A percentile compares a stretch with the other conserved stretches of the same genome.
phyloP scores from a whole-genome alignment of 805 yeast genomes.

The Pichia exigua region DNA sequence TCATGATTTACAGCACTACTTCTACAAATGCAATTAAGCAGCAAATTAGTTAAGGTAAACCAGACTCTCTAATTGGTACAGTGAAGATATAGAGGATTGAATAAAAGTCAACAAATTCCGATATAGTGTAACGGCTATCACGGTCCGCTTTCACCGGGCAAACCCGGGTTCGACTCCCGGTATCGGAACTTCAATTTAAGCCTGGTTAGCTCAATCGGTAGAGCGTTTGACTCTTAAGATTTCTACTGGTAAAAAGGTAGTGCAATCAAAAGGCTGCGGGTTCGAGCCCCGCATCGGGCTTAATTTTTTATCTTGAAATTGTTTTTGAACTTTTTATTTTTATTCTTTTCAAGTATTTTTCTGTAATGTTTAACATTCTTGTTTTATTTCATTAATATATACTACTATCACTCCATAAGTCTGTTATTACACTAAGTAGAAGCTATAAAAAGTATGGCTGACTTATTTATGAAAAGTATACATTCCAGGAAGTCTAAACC shows the following conservation, averaged over 20 bases:
- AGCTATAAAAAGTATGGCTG: not conserved
- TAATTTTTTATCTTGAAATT: not conserved
- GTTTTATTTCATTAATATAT: too few species aligned
- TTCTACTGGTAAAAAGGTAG: not conserved
- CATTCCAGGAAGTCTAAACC: not conserved
- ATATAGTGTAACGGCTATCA: conserved; percentile 36
- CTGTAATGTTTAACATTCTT: too few species aligned
- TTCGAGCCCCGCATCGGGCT: conserved; percentile 13
- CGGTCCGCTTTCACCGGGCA: conserved; percentile 37
- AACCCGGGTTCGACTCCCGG: conserved; percentile 39
- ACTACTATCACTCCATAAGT: too few species aligned
- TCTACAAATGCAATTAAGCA: too few species aligned
- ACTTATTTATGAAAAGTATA: not conserved
- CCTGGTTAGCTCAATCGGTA: conserved; percentile 13
- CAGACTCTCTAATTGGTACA: too few species aligned
- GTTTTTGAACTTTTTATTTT: not conserved
- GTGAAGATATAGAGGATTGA: too few species aligned
- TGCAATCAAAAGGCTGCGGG: conserved; percentile 12
- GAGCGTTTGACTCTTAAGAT: conserved; percentile 11
- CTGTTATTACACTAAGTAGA: too few species aligned
- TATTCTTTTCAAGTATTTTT: too few species aligned
- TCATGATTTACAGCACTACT: too few species aligned
- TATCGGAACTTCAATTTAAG: conserved; percentile 25
- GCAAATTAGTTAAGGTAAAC: too few species aligned
- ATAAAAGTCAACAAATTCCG: conserved; percentile 21